Evolutionary conservation across 306 rosid species (phyloP), one percentile per base, ranked within the genome.

Genomic region (Begonia peltatifolia): DNA sequence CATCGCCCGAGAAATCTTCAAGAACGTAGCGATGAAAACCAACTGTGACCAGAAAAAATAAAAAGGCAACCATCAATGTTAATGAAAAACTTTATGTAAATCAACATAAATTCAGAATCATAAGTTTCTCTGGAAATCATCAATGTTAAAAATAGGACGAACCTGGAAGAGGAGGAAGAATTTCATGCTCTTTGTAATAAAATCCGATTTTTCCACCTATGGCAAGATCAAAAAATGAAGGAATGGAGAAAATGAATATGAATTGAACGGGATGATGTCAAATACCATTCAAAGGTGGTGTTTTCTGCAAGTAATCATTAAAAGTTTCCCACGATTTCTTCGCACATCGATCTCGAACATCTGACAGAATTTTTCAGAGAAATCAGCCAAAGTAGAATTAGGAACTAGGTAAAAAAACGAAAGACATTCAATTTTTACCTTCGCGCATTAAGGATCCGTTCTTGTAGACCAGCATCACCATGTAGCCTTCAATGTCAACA

Each of bases 141-240:
- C 38, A 30, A 30, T 30, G 5, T 25, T 41, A 61, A 11, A 18
- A 6, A 12, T 20, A 23, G 60, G 46, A 38, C 67, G 9, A 14
- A 89, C 97, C 95, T 72, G 99, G 99, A 50, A 90, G 95, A 13
- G 94, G 99, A 59, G 99, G 99, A 50, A 90, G 72, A 68, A 90
- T 90, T 74, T 90, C 99, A 69, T 83, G 92, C 55, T 90, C 99
- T 80, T 86, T 90, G 78, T 80, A 90, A 79, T 83, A 90, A 80
- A 86, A 90, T 48, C 99, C 99, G 35, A 90, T 42, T 75, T 79
- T 86, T 50, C 99, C 95, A 72, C 74, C 97, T 90, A 38, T 50
- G 36, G 18, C 50, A 68, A 10, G 63, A 68, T 62, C 18, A 46
- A 25, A 55, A 12, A 38, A 47, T 50, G 56, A 72, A 52, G 56